Evolutionary conservation across 345 rosid species (phyloP), one percentile per base, ranked within the genome.

Genomic region (Barbarea vulgaris): DNA sequence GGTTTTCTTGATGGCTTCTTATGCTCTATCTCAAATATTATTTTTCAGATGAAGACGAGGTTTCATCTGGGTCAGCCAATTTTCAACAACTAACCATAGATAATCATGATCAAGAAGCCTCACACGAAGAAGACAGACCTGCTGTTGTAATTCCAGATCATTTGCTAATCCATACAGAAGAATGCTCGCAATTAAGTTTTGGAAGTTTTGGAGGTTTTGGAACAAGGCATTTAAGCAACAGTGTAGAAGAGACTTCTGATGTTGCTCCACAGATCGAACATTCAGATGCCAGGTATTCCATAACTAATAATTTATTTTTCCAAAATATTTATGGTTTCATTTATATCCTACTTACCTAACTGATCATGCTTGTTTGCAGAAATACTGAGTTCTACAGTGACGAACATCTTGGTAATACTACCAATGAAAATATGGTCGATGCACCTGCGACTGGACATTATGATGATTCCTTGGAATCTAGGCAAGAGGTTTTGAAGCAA

Each of bases 111-210:
- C 81, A 73, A 64, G 90, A 63, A 56, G 70, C 72, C 41, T 63
- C 69, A 0, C 78, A 82, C 64, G 97, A 87, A 77, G 96, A 87
- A 76, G 90, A 86, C 55, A 83, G 70, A 67, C 96, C 90, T 54
- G 82, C 88, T 78, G 96, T 96, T 44, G 87, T 96, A 59, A 93
- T 96, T 74, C 99, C 99, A 65, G 83, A 87, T 81, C 99, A 96
- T 80, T 84, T 96, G 69, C 93, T 89, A 82, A 87, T 96, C 69
- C 91, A 96, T 75, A 69, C 88, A 48, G 81, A 83, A 48, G 97
- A 89, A 39, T 92, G 98, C 84, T 85, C 91, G 0, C 98, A 90
- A 81, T 84, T 95, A 86, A 93, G 97, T 80, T 95, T 95, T 75
- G 99, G 99, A 56, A 95, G 97, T 72, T 95, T 95, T 83, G 97